Evolutionary conservation across 768 basidiomycete genomes (phyloP), one percentile per base, ranked within the genome.

Genomic region (Suillus placidus): DNA sequence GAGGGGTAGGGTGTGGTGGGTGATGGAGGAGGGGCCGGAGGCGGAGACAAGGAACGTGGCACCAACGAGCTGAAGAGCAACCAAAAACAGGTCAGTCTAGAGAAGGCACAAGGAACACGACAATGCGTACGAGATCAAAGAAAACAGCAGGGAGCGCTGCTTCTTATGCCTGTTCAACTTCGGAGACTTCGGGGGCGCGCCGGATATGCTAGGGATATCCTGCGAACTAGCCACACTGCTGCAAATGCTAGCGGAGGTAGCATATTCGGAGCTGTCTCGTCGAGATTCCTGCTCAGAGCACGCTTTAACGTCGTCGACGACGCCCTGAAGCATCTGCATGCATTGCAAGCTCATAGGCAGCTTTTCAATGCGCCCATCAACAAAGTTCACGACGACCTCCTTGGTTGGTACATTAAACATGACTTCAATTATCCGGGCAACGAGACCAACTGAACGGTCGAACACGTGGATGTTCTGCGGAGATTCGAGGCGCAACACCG

Each of bases 131-230:
- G 87, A 83, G 65, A 92, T 85, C 47, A 93, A 78, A 8, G 88
- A 84, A 84, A 88, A 89, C 57, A 91, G 79, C 66, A 92, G 73
- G 18, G 91, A 92, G 52, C 87, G 82, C 69, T 89, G 87, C 69
- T 87, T 90, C 78, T 88, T 91, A 69, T 91, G 88, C 67, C 83
- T 85, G 49, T 78, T 71, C 4, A 69, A 69, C 70, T 80, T 84
- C 51, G 70, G 70, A 47, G 79, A 61, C 60, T 72, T 69, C 10
- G 75, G 70, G 43, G 77, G 69, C 38, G 66, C 51, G 38, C 67
- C 51, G 32, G 34, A 37, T 35, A 26, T 18, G 16, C 66, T 57
- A 1, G 68, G 68, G 7, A 62, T 20, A 43, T 71, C 66, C 32
- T 74, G 76, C 37, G 67, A 37, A 38, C 74, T 71, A 12, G 66